Conservation (phyloP, 306 rosid genomes). For the Malus sieversii region DNA sequence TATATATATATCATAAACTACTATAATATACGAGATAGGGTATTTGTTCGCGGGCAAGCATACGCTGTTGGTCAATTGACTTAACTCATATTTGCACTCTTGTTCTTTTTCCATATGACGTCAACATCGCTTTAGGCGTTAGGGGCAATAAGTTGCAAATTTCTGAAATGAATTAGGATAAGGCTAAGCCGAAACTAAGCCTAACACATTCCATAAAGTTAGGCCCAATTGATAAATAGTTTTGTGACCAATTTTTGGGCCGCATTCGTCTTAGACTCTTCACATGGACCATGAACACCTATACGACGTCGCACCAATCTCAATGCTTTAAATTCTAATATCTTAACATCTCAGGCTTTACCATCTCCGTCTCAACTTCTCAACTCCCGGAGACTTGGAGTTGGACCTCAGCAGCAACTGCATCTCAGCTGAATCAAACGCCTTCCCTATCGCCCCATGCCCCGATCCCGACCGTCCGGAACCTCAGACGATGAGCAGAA, state of each 20-base stretch:
- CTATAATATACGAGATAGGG: too few relatives aligned
- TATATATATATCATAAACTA: too few relatives aligned
- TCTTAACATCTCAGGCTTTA: not conserved
- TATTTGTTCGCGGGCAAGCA: too few relatives aligned
- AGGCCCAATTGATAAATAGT: not conserved
- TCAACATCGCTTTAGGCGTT: too few relatives aligned
- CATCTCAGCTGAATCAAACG: not conserved
- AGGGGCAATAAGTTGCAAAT: too few relatives aligned
- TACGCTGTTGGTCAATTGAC: too few relatives aligned
- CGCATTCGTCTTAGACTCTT: not conserved
- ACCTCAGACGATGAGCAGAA: slow-evolving; percentile 30
- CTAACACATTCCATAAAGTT: not conserved
- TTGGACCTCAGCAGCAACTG: not conserved
- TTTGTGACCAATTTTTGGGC: not conserved
- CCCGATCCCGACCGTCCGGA: not conserved
- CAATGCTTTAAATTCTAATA: not conserved
- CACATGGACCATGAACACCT: not conserved
- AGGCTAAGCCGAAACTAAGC: too few relatives aligned
- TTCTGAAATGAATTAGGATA: too few relatives aligned
- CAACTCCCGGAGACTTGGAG: not conserved
- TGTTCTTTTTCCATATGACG: too few relatives aligned
- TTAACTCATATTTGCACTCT: too few relatives aligned
- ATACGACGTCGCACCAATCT: not conserved
- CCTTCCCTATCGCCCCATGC: not conserved
- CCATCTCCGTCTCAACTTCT: not conserved